Percentiles rank a stretch among this genome's conserved stretches.
Conservation (phyloP, 2,329 filamentous ascomycete genomes). For the Epichloe sylvatica region DNA sequence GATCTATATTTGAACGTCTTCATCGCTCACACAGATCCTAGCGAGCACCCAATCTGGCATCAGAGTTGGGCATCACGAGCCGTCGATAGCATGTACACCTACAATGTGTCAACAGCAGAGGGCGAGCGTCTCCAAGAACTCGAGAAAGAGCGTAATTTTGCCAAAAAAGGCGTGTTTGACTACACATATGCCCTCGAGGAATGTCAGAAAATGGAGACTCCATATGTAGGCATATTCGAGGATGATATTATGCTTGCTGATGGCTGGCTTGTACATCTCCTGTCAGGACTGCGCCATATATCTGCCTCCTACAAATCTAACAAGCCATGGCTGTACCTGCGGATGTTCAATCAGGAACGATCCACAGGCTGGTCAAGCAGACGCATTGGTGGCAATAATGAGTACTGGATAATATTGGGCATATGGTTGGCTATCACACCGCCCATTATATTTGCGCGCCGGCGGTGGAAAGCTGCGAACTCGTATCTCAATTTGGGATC, state of each 20-base stretch:
- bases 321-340: neutral
- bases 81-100: neutral
- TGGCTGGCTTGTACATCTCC: neutral
- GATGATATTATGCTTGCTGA: neutral
- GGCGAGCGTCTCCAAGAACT: neutral
- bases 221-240: neutral
- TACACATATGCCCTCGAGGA: neutral
- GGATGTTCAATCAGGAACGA: neutral
- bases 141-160: neutral
- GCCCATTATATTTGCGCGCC: neutral
- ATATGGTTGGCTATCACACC: neutral
- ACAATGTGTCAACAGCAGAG: neutral
- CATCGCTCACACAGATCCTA: neutral
- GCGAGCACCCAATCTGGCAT: neutral
- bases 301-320: neutral
- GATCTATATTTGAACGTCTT: neutral
- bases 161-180: neutral
- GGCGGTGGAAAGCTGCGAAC: neutral
- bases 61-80: neutral
- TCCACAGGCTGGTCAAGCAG: neutral
- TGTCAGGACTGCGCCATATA: neutral
- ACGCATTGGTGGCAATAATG: neutral
- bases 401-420: neutral
- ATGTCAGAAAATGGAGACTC: neutral
- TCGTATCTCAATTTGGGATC: neutral